Evolutionary conservation across 2,329 filamentous ascomycete genomes (phyloP), one percentile per base, ranked within the genome.

Genomic region (Ceratocystis harringtonii): DNA sequence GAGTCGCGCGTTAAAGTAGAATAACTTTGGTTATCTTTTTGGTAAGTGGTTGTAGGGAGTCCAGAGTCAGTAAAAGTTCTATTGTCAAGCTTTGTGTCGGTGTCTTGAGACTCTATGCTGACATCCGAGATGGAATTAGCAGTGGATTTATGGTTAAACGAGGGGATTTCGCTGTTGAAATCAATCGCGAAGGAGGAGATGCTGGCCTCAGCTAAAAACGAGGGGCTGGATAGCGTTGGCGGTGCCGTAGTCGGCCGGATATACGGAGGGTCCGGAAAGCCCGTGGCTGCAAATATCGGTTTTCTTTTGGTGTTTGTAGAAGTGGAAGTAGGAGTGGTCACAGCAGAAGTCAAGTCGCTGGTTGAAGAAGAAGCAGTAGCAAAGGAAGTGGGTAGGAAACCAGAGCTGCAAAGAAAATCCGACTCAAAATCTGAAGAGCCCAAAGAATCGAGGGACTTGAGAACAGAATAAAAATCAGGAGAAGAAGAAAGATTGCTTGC

Each of bases 91-190:
- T 36, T 58, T n/a, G 52, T 32, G n/a, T 50, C n/a, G 45, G 6
- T 50, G 28, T 58, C 52, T n/a, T 25, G 52, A 15, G 28, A 58
- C 17, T 30, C 52, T 58, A 32, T n/a, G 25, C 32, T 30, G 15
- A 7, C 28, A 57, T 74, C 76, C 32, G 81, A 72, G 19, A 75
- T 77, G 3, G 77, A 76, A 69, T 81, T 77, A 70, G 83, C 75
- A 52, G 79, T 74, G 69, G 77, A 74, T 68, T 76, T 76, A 69
- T 79, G 75, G 68, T 82, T 78, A 72, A 84, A 80, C 0, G 79
- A 78, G 45, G 80, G 78, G 43, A 84, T 73, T 66, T 81, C 79
- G 71, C 82, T 81, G 66, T 74, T 71, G 15, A 78, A 73, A 45
- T 64, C 61, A 57, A 66, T 66, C 36, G 68, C 45, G 15, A 65